Evolutionary conservation across 2,329 filamentous ascomycete genomes (phyloP).

Genomic region (Leptodontidium sp.): DNA sequence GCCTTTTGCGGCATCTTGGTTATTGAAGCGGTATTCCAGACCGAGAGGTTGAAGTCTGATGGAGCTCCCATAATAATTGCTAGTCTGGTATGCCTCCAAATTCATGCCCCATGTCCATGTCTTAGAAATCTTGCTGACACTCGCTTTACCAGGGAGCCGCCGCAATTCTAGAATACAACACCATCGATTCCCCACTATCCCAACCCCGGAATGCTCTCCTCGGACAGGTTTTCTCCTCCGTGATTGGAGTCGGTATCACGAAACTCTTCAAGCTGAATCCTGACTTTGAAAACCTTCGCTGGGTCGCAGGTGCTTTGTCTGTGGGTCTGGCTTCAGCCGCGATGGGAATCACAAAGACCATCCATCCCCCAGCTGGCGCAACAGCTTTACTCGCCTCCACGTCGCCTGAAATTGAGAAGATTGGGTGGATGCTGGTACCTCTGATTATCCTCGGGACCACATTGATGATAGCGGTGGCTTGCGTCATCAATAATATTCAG

Average conservation of each 20-base stretch:
- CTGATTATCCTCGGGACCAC: slow-evolving; percentile 66
- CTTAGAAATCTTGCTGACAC: slow-evolving; percentile 3
- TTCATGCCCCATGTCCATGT: background rate
- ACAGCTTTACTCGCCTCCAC: slow-evolving; percentile 75
- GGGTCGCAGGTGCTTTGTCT: slow-evolving; percentile 70
- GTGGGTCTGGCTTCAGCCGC: slow-evolving; percentile 68
- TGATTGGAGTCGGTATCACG: slow-evolving; percentile 67
- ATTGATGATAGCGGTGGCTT: slow-evolving; percentile 68
- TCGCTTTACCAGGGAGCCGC: slow-evolving; percentile 62
- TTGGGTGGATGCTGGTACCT: slow-evolving; percentile 76
- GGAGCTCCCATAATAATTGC: slow-evolving; percentile 69
- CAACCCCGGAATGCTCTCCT: slow-evolving; percentile 76
- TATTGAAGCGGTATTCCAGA: slow-evolving; percentile 64
- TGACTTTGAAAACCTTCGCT: slow-evolving; percentile 61
- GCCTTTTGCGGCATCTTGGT: slow-evolving; percentile 67
- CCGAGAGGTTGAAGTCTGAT: slow-evolving; percentile 59
- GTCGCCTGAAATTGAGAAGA: slow-evolving; percentile 57
- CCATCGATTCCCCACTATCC: slow-evolving; percentile 74
- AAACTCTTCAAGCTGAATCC: slow-evolving; percentile 67
- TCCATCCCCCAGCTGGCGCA: slow-evolving; percentile 78
- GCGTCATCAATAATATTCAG: slow-evolving; percentile 75
- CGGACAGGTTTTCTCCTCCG: slow-evolving; percentile 70
- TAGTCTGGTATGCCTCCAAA: slow-evolving; percentile 67
- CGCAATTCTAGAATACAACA: slow-evolving; percentile 78
- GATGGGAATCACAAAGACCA: slow-evolving; percentile 74